phyloP scores from a whole-genome alignment of 768 basidiomycete species.

The Lyophyllum shimeji region DNA sequence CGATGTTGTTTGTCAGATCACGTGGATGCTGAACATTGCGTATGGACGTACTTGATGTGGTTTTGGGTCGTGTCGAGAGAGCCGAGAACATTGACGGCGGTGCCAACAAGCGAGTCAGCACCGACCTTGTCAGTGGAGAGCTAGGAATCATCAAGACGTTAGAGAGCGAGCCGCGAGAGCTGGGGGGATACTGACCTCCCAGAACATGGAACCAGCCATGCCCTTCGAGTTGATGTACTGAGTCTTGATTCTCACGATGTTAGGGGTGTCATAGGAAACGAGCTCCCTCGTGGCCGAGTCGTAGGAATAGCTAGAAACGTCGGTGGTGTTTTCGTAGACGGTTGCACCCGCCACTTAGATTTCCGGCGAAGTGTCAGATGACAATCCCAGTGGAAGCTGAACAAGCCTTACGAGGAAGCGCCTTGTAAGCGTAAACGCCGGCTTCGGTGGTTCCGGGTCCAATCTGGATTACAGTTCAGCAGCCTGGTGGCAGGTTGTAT shows the following conservation, averaged over 20 bases:
- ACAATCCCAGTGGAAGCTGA: not conserved
- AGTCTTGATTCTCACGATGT: conserved; percentile 64
- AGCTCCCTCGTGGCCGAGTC: conserved; percentile 64
- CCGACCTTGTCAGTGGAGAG: conserved; percentile 63
- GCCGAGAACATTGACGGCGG: conserved; percentile 46
- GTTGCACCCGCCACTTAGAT: conserved; percentile 48
- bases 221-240: conserved; percentile 61
- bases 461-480: conserved; percentile 37
- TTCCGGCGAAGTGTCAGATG: not conserved
- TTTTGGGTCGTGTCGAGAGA: conserved; percentile 62
- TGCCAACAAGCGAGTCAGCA: conserved; percentile 55
- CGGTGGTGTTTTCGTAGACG: conserved; percentile 64
- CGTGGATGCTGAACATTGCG: not conserved
- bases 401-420: conserved; percentile 49
- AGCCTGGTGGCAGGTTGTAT: not conserved
- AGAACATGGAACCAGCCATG: conserved; percentile 74
- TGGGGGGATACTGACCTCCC: conserved; percentile 46
- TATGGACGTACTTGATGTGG: conserved; percentile 52
- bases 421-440: conserved; percentile 77
- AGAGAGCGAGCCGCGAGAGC: not conserved
- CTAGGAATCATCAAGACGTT: conserved; percentile 21
- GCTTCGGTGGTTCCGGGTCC: conserved; percentile 72
- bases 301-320: conserved; percentile 80
- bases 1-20: not conserved
- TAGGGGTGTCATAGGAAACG: conserved; percentile 75